These are phyloP conservation scores for Orbilia ellipsospora DNA, from an alignment of 2,329 filamentous ascomycete species.

Conservation along the genomic window DNA sequence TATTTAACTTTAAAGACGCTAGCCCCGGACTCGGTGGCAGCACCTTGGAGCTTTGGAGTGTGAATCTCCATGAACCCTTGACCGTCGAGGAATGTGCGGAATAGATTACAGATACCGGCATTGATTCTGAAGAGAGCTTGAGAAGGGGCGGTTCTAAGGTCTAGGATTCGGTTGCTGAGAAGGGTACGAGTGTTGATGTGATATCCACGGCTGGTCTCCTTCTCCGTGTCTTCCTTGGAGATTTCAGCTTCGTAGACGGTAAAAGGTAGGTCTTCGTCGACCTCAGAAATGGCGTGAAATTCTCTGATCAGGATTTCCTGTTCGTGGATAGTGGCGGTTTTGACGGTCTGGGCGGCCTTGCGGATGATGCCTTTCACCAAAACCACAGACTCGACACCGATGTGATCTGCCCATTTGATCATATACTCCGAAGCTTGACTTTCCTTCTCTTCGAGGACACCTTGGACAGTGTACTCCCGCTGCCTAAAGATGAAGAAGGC, in stretches of 20 bases:
- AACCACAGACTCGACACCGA: constrained; percentile 81
- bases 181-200: constrained; percentile 72
- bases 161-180: constrained; percentile 81
- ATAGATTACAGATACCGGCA: constrained; percentile 80
- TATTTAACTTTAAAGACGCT: constrained; percentile 94
- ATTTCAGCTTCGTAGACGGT: constrained; percentile 73
- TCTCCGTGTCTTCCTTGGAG: constrained; percentile 47
- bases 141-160: constrained; percentile 84
- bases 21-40: constrained; percentile 88
- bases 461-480: constrained; percentile 84
- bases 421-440: constrained; percentile 76
- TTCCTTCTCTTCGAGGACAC: constrained; percentile 72
- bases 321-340: constrained; percentile 78
- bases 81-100: constrained; percentile 78
- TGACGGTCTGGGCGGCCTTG: constrained; percentile 77
- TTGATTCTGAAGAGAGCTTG: constrained; percentile 90
- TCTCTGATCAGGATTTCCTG: constrained; percentile 79
- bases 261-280: constrained; percentile 74
- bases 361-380: constrained; percentile 79
- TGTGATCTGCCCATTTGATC: constrained; percentile 86
- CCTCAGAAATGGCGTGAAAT: constrained; percentile 71
- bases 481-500: constrained; percentile 89
- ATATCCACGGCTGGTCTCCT: constrained; percentile 66
- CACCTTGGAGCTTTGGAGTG: constrained; percentile 89
- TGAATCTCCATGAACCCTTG: constrained; percentile 91